Percentiles rank a stretch among this genome's conserved stretches.
These are phyloP conservation scores for Sugiyamaella xylanicola DNA, from an alignment of 1,139 yeast genomes.

Conservation along the genomic window DNA sequence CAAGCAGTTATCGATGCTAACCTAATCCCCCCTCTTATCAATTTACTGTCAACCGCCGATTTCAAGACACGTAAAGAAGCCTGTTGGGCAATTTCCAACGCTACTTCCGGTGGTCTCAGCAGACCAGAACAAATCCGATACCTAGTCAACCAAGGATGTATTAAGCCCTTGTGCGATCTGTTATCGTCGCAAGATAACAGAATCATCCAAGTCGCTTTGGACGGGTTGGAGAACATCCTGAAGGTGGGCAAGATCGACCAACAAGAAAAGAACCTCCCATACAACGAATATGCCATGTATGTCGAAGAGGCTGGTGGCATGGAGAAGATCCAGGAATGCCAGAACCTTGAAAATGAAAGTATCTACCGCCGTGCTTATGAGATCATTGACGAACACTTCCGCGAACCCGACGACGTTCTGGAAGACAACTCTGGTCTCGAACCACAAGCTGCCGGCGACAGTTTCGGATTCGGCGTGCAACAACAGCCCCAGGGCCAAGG, in stretches of 20 bases:
- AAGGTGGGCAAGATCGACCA: constrained; percentile 93
- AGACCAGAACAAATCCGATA: constrained; percentile 93
- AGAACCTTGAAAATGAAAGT: constrained; percentile 85
- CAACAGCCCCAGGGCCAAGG: constrained; percentile 18
- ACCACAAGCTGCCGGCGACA: constrained; percentile 75
- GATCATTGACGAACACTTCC: constrained; percentile 88
- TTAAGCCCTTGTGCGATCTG: constrained; percentile 94
- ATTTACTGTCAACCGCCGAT: constrained; percentile 79
- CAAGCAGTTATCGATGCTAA: constrained; percentile 96
- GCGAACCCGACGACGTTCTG: constrained; percentile 74
- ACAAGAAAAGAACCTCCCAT: constrained; percentile 66
- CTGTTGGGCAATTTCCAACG: constrained; percentile 98
- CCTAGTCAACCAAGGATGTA: constrained; percentile 92
- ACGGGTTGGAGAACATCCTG: constrained; percentile 89
- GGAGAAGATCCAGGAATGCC: constrained; percentile 94
- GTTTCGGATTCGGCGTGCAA: constrained; percentile 80
- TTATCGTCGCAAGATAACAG: constrained; percentile 85
- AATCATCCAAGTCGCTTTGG: constrained; percentile 92
- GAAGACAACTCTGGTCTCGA: constrained; percentile 79
- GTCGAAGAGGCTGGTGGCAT: constrained; percentile 99
- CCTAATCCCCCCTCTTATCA: constrained; percentile 88
- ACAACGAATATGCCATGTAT: constrained; percentile 84
- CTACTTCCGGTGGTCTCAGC: constrained; percentile 90
- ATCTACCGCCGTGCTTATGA: constrained; percentile 88
- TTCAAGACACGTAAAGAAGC: constrained; percentile 98